Evolutionary conservation across 495 filamentous ascomycete genomes (phyloP).

Genomic region (Daldinia childiae): DNA sequence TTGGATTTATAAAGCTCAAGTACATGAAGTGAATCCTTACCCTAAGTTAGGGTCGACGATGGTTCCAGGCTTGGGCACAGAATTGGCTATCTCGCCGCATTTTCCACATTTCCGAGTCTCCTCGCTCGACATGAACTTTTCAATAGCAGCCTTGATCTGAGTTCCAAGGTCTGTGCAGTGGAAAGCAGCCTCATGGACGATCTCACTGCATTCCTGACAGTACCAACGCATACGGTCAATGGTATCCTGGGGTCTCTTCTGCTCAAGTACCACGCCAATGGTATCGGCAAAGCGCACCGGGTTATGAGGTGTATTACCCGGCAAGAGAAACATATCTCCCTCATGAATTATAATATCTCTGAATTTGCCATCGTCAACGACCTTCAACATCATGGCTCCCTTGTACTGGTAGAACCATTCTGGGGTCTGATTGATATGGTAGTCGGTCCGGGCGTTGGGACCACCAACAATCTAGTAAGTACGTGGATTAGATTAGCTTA

Average conservation of each 20-base stretch:
- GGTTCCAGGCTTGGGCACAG: constrained; percentile 58
- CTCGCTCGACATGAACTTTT: constrained; percentile 77
- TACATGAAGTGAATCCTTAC: constrained; percentile 17
- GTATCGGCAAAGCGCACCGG: constrained; percentile 71
- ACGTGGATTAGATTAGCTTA: constrained; percentile 7
- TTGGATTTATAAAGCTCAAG: not conserved
- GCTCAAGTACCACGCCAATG: constrained; percentile 88
- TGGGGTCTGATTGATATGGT: constrained; percentile 95
- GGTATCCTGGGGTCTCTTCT: constrained; percentile 72
- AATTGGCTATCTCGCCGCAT: constrained; percentile 78
- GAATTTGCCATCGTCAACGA: constrained; percentile 76
- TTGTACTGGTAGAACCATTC: constrained; percentile 99
- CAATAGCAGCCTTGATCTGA: constrained; percentile 94
- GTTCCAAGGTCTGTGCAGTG: constrained; percentile 93
- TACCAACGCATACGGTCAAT: constrained; percentile 93
- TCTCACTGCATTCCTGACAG: constrained; percentile 71
- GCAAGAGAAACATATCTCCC: constrained; percentile 94
- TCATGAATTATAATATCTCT: constrained; percentile 88
- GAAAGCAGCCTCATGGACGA: constrained; percentile 89
- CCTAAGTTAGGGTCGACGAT: constrained; percentile 63
- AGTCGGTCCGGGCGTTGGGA: constrained; percentile 95
- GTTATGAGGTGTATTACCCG: constrained; percentile 88
- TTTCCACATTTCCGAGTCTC: constrained; percentile 77
- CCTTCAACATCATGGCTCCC: constrained; percentile 92
- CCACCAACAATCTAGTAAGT: constrained; percentile 85